Base-by-base conservation (phyloP, 2,329 filamentous ascomycete genomes). In the Aspergillus sp. region DNA sequence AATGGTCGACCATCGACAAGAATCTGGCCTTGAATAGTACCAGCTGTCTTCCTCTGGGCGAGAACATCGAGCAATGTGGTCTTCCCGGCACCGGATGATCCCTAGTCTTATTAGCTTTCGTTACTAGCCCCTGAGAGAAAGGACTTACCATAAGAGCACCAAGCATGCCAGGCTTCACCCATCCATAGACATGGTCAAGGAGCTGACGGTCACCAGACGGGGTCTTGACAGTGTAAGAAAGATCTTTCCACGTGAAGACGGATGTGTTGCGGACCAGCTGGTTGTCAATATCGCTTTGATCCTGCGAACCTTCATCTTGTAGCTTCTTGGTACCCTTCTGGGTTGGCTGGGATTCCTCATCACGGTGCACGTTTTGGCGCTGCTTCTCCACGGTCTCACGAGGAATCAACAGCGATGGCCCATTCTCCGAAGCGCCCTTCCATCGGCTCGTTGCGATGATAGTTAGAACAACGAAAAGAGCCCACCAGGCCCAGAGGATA, bases 71-170 rank as follows among this genome's bases (percentile, higher is more conserved):
- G 80, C 0, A 95, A 80, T 0, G 91, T 94, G 0, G 77, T 80
- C 76, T 95, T 95, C 3, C 91, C 91, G 5, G 91, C 91, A 31
- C 90, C 90, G 1, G 87, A 91, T 1, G 89, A 89, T 28, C 92
- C 91, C 56, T 58, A 52, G 6, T 31, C 7, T 23, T 25, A 22
- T 58, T 58, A 58, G 56, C 25, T 38, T 22, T 46, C 17, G 22
- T 45, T 38, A n/a, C 19, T 4, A 31, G 11, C 17, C 34, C 1
- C n/a, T 34, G 1, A 15, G 23, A 4, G 7, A 48, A 15, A 23
- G 5, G 2, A 17, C 56, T 11, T 53, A 58, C 56, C 82, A 94
- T 91, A 1, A 95, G 80, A 0, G 91, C 91, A 22, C 91, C 86
- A 79, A 95, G 85, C 63, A 89, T 82, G 8, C 91, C 91, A 0